These are phyloP conservation scores for Ogataea saltuana DNA, from an alignment of 805 yeast genomes.

Conservation along the genomic window DNA sequence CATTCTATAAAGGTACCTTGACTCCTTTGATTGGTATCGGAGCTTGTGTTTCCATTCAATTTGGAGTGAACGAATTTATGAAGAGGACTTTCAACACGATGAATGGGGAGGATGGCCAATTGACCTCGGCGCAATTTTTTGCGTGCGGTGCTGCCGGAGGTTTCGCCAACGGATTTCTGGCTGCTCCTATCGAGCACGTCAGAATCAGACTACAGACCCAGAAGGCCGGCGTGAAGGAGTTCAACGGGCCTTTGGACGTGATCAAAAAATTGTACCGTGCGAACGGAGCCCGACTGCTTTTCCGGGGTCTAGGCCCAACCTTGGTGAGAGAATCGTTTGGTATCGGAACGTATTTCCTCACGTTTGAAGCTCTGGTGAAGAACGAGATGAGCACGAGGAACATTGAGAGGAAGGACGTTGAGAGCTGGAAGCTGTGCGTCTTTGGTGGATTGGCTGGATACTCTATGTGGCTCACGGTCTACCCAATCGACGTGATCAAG, in stretches of 20 bases:
- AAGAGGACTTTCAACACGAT: slow-evolving; percentile 64
- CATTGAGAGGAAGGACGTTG: slow-evolving; percentile 66
- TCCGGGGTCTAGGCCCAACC: slow-evolving; percentile 83
- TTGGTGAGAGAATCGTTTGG: slow-evolving; percentile 84
- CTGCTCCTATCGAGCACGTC: slow-evolving; percentile 93
- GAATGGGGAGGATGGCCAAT: slow-evolving; percentile 43
- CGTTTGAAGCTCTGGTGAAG: slow-evolving; percentile 86
- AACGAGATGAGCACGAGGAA: slow-evolving; percentile 52
- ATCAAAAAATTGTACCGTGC: slow-evolving; percentile 54
- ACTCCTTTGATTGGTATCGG: slow-evolving; percentile 97
- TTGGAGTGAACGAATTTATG: slow-evolving; percentile 93
- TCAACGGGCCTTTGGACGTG: slow-evolving; percentile 77
- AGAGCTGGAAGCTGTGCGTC: slow-evolving; percentile 82
- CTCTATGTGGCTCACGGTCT: slow-evolving; percentile 79
- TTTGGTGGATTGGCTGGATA: slow-evolving; percentile 94
- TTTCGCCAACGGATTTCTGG: slow-evolving; percentile 81
- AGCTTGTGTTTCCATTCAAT: slow-evolving; percentile 95
- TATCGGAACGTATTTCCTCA: slow-evolving; percentile 82
- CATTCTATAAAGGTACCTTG: slow-evolving; percentile 90
- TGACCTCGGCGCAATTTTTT: slow-evolving; percentile 69
- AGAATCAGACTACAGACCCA: slow-evolving; percentile 94
- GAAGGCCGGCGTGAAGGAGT: slow-evolving; percentile 48
- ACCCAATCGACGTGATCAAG: slow-evolving; percentile 91
- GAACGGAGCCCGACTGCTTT: slow-evolving; percentile 55
- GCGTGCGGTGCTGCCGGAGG: slow-evolving; percentile 91